Evolutionary conservation across 352 stramenopile genomes (phyloP), one percentile per base, ranked within the genome.

Genomic region (Phytophthora melonis): DNA sequence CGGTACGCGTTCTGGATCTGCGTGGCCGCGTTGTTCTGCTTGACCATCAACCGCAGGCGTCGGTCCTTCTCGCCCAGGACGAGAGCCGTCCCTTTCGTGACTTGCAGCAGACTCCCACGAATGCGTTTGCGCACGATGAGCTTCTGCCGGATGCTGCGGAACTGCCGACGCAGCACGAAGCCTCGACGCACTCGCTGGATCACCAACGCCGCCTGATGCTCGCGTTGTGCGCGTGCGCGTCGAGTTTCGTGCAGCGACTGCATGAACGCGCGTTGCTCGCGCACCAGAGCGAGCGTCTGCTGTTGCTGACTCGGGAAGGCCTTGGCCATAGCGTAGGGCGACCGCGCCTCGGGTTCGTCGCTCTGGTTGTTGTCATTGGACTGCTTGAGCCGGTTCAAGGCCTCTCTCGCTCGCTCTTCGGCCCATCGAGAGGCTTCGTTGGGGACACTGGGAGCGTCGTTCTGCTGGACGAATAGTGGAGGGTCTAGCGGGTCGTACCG

Each of bases 101-200:
- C 84, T 32, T 87, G 81, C 39, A 89, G 66, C 45, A 93, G 74
- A 54, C 72, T 91, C 5, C 70, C 65, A 23, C 83, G 84, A 14
- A 93, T 90, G 14, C 84, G 79, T 67, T 92, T 93, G 30, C 87
- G 87, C 13, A 93, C 70, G 16, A 84, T 54, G 25, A 93, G 75
- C 58, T 83, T 89, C 23, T 86, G 68, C 41, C 81, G 69, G 56
- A 93, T 80, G 3, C 61, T 58, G 3, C 65, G 67, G 63, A 93
- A 92, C 14, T 77, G 75, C 21, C 75, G 78, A 1, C 84, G 83
- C 25, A 93, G 60, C 14, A 82, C 27, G 66, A 82, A 83, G 11
- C 87, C 84, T 32, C 84, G 84, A 58, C 88, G 79, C 3, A 87
- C 78, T 3, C 82, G 81, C 59, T 93, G 87, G 21, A 93, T 73